These are phyloP conservation scores for Aureobasidium melanogenum DNA, from an alignment of 2,329 filamentous ascomycete genomes.

Conservation along the genomic window DNA sequence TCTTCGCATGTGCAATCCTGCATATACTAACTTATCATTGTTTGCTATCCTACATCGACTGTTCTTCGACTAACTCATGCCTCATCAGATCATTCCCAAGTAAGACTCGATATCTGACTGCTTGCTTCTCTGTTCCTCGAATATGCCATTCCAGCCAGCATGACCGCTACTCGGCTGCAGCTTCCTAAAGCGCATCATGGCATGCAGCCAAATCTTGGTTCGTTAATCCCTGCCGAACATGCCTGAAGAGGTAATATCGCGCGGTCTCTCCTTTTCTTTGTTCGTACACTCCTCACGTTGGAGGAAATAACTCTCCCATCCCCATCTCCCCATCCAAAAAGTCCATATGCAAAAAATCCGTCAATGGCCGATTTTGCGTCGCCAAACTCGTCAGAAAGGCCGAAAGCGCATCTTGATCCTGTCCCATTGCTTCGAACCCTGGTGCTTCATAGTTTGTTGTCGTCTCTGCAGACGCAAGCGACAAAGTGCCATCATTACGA, in stretches of 20 bases:
- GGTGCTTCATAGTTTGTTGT: background rate
- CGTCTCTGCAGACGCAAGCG: background rate
- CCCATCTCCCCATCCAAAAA: background rate
- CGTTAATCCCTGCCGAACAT: background rate
- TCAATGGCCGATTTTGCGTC: background rate
- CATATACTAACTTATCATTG: background rate
- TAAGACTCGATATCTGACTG: background rate
- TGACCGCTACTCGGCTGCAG: background rate
- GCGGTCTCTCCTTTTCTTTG: background rate
- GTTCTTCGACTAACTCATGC: background rate
- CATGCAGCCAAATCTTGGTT: background rate
- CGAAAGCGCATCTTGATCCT: background rate
- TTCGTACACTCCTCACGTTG: too few species aligned
- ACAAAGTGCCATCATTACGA: constrained; percentile 13
- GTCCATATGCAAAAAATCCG: constrained; percentile 5
- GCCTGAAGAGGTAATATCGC: too few species aligned
- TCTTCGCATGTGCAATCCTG: background rate
- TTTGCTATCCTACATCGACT: background rate
- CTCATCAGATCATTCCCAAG: background rate
- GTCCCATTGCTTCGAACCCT: background rate
- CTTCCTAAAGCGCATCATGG: background rate
- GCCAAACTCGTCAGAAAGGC: background rate
- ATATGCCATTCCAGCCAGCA: background rate
- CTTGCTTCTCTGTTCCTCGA: background rate
- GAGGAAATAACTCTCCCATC: background rate